A percentile compares a stretch with the other conserved stretches of the same genome.
These are phyloP conservation scores for Monascus ruber DNA, from an alignment of 2,329 filamentous ascomycete genomes.

Conservation along the genomic window DNA sequence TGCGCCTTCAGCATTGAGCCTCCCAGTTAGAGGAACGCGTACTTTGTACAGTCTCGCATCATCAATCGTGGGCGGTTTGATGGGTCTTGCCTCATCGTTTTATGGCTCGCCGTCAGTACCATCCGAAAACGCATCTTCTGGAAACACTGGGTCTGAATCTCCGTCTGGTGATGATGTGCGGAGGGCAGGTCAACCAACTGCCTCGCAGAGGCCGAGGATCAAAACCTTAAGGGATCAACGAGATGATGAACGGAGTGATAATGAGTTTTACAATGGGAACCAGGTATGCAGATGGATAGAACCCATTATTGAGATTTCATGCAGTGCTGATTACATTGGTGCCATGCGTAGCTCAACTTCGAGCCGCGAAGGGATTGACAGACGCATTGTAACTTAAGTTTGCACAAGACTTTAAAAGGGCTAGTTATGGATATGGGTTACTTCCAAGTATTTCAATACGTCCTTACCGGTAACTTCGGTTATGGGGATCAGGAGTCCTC, in stretches of 20 bases:
- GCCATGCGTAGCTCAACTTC: constrained; percentile 48
- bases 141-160: constrained; percentile 2
- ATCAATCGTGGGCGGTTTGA: constrained; percentile 31
- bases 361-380: constrained; percentile 54
- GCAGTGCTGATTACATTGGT: constrained; percentile 3
- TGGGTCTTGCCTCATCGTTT: constrained; percentile 32
- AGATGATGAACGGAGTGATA: constrained; percentile 41
- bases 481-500: too few species aligned
- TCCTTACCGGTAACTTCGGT: too few species aligned
- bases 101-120: constrained; percentile 17
- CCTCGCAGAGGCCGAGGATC: constrained; percentile 26
- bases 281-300: constrained; percentile 47
- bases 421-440: too few species aligned
- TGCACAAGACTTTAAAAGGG: too few species aligned
- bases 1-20: constrained; percentile 24
- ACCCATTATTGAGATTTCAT: constrained; percentile 9
- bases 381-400: constrained; percentile 25
- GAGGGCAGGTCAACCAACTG: constrained; percentile 7
- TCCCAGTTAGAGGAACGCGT: constrained; percentile 32
- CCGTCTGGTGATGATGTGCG: constrained; percentile 3
- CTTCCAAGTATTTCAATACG: too few species aligned
- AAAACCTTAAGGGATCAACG: constrained; percentile 45
- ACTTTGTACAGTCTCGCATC: constrained; percentile 32
- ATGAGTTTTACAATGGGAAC: constrained; percentile 85
- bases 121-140: constrained; percentile 4